Base-by-base conservation (phyloP, 352 stramenopile species). In the Pythium coloratum region DNA sequence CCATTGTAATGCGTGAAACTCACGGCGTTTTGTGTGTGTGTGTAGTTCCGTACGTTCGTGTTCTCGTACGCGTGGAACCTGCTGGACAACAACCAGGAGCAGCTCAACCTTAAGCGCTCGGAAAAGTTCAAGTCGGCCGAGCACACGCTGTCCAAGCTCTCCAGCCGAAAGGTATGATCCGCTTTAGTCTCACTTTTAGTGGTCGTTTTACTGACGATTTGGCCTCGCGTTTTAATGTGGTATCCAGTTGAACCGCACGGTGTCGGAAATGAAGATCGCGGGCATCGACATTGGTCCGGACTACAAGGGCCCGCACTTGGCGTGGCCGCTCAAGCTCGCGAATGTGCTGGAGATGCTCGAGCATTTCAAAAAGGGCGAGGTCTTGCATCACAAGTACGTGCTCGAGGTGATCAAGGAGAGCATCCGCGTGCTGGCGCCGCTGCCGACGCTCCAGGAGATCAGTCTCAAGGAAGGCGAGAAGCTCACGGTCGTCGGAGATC, bases 401-500 rank as follows among this genome's bases (percentile, higher is more conserved):
- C 72, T 95, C 38, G 84, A 97, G 64, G 72, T 98, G 32, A 66
- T 98, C 12, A 85, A 84, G 24, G 77, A 89, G 62, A 72, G 69
- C 12, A 91, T 91, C 47, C 80, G 83, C 14, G 67, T 83, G 12
- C 69, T 97, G 9, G 55, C 75, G 20, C 78, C 78, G 8, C 60
- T 93, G 58, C 85, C 84, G n/a, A 94, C 88, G 44, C 66, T 97
- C 28, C 90, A 97, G 64, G 89, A 96, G 55, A 96, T 97, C 55
- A 78, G 77, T 0, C 73, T 98, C 1, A 75, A 73, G 18, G 84
- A 97, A 64, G 85, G 82, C 13, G 88, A 96, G 63, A 97, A 92
- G 61, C 83, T 98, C 62, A 98, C 94, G 12, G 89, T 98, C 40
- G 76, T 98, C 3, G 94, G 94, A 6, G 94, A 98, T 76, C 81